Base-by-base conservation (phyloP, 371 early-diverging fungal genomes). In the Smittium culicis region DNA sequence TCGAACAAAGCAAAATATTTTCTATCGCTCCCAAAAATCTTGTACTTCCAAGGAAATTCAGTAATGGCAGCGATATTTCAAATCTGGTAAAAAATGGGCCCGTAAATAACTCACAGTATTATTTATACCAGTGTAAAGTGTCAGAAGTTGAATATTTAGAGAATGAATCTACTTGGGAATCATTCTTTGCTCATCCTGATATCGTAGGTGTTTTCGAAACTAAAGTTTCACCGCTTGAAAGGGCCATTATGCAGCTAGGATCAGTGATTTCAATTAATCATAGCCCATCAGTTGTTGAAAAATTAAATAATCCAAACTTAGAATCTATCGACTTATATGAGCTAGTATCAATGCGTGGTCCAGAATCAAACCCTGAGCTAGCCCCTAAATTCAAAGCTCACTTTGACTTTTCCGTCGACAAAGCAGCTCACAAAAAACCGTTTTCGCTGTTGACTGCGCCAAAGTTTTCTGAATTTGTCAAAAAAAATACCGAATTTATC, bases 161-260 rank as follows among this genome's bases (percentile, higher is more conserved):
- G 34, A 86, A 93, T 73, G 73, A 77, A 28, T 82, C 82, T 67
- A 81, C 85, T 65, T 85, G 93, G 74, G 71, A 85, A 0, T 81
- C 81, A 29, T 82, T 94, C 54, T 91, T 93, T 71, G 89, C 86
- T 68, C 88, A 94, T 72, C 89, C 90, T 14, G 79, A 86, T n/a
- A 86, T 93, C 17, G 91, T 88, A 66, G 93, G 93, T 30, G 93
- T 93, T 0, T 98, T 95, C 73, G 96, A 96, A 78, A 87, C 91
- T 0, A 86, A 92, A 66, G 74, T 94, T 1, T 86, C 92, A 1
- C 77, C 90, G 0, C 54, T 87, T 35, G 83, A 86, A 61, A 85
- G 94, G 0, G 94, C 92, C 3, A 73, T 98, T 56, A 77, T 93
- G 28, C 75, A 84, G 32, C 61, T 94, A 2, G 91, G 91, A 24